Evolutionary conservation across 352 stramenopile genomes (phyloP).

Genomic region (Phytophthora quininea): DNA sequence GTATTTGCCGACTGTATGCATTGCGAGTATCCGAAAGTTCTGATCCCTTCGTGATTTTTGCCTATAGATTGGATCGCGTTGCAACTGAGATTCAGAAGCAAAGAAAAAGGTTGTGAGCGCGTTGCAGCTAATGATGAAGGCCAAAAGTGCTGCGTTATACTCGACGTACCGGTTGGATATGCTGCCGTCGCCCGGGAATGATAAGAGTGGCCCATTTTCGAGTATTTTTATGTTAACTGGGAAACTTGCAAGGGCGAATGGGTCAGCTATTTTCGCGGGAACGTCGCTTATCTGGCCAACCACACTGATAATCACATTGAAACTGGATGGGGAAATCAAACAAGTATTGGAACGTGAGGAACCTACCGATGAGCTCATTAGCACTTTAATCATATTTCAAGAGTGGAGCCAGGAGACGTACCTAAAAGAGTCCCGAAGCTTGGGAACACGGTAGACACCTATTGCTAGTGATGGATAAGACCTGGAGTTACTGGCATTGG

Average conservation of each 20-base stretch:
- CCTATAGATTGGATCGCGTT: background rate
- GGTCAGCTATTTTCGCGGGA: slow-evolving; percentile 6
- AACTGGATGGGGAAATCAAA: slow-evolving; percentile 14
- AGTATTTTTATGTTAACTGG: slow-evolving; percentile 14
- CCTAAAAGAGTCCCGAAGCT: slow-evolving; percentile 9
- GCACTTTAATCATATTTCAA: slow-evolving; percentile 16
- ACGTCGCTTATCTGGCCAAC: slow-evolving; percentile 8
- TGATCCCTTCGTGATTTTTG: background rate
- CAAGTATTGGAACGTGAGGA: slow-evolving; percentile 1
- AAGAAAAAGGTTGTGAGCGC: background rate
- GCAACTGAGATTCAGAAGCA: background rate
- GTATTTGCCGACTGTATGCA: background rate
- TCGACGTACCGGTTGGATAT: background rate
- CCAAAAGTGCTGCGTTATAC: slow-evolving; percentile 3
- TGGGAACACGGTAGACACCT: slow-evolving; percentile 7
- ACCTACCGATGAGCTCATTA: slow-evolving; percentile 3
- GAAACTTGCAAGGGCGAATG: slow-evolving; percentile 16
- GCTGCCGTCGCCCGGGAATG: slow-evolving; percentile 4
- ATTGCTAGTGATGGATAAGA: slow-evolving; percentile 3
- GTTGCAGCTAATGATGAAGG: slow-evolving; percentile 20
- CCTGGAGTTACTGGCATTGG: slow-evolving; percentile 10
- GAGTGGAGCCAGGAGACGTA: slow-evolving; percentile 17
- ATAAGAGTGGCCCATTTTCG: slow-evolving; percentile 7
- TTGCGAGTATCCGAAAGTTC: background rate
- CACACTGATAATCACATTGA: slow-evolving; percentile 17